Evolutionary conservation across 345 rosid species (phyloP), one percentile per base, ranked within the genome.

Genomic region (Turritis glabra): DNA sequence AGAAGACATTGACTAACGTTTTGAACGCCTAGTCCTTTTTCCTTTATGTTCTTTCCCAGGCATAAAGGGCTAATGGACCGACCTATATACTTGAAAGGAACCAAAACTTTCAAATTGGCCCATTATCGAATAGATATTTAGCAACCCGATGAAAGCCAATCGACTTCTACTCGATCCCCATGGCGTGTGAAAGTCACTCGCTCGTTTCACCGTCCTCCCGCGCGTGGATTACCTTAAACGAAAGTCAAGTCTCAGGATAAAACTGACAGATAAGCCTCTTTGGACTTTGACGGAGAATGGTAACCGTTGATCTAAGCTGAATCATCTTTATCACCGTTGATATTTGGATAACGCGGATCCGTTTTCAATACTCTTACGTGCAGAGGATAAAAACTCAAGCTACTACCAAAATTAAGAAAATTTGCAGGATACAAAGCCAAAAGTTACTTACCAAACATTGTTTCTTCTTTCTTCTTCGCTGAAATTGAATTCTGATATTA

Each of bases 241-340:
- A 21, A 38, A 51, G 18, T 26, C 0, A 25, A 61, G 41, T 25
- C 13, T 19, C 9, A 15, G 5, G 70, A 73, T 29, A 41, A 53
- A 9, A 29, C 23, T 23, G 71, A 65, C 71, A 64, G 51, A 65
- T 65, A 46, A 74, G 77, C 40, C 53, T 41, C 71, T 40, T 12
- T 38, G 26, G 53, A 57, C 25, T 70, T 57, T 15, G 10, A 13
- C 6, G 18, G 46, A 5, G 25, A 63, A 52, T 40, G 0, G 0
- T 21, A 40, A 19, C 68, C 62, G 68, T 75, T 17, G 78, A 67
- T 48, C 17, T 0, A 66, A 58, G 15, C n/a, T 68, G 5, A 19
- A 25, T 40, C 12, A 51, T 21, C 38, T 29, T 29, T 8, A 38
- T 23, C n/a, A 60, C 79, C 79, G 79, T 67, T 5, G 62, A 75